Base-by-base conservation (phyloP, 371 early-diverging fungal species). In the Dinochytrium kinnereticum region DNA sequence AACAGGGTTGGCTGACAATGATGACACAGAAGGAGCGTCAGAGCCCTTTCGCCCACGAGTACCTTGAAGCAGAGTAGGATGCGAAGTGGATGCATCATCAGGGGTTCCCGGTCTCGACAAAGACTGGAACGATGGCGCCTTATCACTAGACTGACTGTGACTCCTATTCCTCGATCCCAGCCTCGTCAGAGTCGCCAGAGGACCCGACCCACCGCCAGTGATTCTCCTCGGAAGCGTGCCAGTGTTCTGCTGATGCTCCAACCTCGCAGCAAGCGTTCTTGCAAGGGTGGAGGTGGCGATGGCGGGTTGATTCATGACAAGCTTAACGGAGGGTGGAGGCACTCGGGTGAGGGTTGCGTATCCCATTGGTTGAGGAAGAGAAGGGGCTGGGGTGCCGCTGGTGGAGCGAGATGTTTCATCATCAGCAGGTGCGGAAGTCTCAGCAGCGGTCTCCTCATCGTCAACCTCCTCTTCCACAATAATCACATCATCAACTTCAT, bases 251-350 rank as follows among this genome's bases (percentile, higher is more conserved):
- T 55, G 57, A 26, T 55, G 57, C 24, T 55, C 57, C 57, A 55
- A 26, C 26, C 57, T 19, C 10, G 57, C 57, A 26, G 57, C 57
- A 19, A 55, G 57, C 17, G 57, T 55, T 19, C 57, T 19, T 26
- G 57, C 21, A 26, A 55, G 57, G 10, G 57, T 55, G 57, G 57
- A 55, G 7, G 57, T 55, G 26, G 57, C 57, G 57, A 55, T 55
- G 21, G 57, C 57, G 57, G 57, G 57, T 55, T 55, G 57, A 30
- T 55, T 19, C 26, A 55, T 19, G 57, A 55, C 57, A 10, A 17
- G 57, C 30, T 55, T 55, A 26, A 55, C 57, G 57, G 57, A 55
- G 21, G 57, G 57, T 7, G 57, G 57, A 7, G 57, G 57, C 15
- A 55, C 57, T 17, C 57, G 57, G 26, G 57, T 26, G 10, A 55